Base-by-base conservation (phyloP, 805 yeast species). In the Ogataea nonfermentans region DNA sequence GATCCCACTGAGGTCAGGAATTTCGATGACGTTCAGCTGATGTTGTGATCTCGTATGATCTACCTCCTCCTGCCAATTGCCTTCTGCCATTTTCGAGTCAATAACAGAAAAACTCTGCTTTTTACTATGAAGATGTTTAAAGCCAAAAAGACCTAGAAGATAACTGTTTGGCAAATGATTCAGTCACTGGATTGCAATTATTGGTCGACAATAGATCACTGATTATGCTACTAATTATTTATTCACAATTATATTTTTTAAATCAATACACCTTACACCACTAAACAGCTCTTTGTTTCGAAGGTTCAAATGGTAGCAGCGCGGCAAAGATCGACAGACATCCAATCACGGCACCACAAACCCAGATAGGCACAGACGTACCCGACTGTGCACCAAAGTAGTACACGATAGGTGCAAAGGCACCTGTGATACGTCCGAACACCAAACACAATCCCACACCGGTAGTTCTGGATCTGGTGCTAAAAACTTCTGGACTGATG, bases 401-500 rank as follows among this genome's bases (percentile, higher is more conserved):
- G 32, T 70, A 74, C 32, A 76, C 72, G 23, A 78, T 73, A 14
- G 84, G 84, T 5, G 79, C 79, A 52, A 78, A 68, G 14, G 71
- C 72, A 36, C 81, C 82, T 37, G 74, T 61, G 19, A 75, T 49
- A 59, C 84, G 62, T 46, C 71, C 71, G 24, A 67, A 65, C 6
- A 77, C 76, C n/a, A 82, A 68, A 7, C 80, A 74, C 12, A 79
- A 48, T 3, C 83, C 81, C 29, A 74, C 73, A 32, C 81, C 85
- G 1, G 85, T 79, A 11, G 80, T 79, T 56, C 77, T 61, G 13
- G 70, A 67, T 36, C 64, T 57, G 0, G 76, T 61, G 27, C 80
- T 80, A 57, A 80, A 70, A 16, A 76, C 74, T 53, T 80, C 84
- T 0, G 85, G 86, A 3, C 84, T 78, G 53, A 77, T 79, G 4